Evolutionary conservation across 2,329 filamentous ascomycete species (phyloP).

Genomic region (Penicillium sp.): DNA sequence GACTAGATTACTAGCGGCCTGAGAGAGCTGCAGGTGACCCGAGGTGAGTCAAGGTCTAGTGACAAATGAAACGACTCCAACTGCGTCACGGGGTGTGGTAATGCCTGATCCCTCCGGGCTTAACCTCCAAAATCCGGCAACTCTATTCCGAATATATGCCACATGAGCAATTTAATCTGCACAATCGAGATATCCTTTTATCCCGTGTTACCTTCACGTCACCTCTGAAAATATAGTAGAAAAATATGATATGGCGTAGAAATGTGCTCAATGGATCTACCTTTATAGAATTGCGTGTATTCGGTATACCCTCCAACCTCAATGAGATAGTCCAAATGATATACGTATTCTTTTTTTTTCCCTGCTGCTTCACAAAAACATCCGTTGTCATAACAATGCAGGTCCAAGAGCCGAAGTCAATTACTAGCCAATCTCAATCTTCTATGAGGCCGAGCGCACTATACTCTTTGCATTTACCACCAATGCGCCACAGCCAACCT

Average conservation of each 20-base stretch:
- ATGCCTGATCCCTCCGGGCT: background rate
- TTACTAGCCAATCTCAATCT: background rate
- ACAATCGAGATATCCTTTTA: background rate
- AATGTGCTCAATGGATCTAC: background rate
- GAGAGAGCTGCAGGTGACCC: conserved; percentile 26
- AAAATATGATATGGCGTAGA: background rate
- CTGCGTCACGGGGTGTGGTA: conserved; percentile 1
- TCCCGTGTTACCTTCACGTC: background rate
- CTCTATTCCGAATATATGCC: background rate
- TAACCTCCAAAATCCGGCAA: background rate
- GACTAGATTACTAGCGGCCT: conserved; percentile 19
- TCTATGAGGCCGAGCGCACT: background rate
- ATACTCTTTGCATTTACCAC: background rate
- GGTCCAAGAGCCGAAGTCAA: conserved; percentile 10
- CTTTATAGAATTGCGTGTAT: background rate
- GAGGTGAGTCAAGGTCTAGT: conserved; percentile 18
- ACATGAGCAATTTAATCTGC: background rate
- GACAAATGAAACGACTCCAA: conserved; percentile 20
- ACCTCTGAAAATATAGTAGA: no score
- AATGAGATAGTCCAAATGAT: background rate
- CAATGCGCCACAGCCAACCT: conserved; percentile 1
- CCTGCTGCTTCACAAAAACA: background rate
- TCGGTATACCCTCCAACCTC: background rate
- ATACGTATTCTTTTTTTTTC: background rate
- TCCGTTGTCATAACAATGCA: background rate